A percentile compares a stretch with the other conserved stretches of the same genome.
phyloP scores from a whole-genome alignment of 495 filamentous ascomycete genomes.

The Terfezia boudieri region DNA sequence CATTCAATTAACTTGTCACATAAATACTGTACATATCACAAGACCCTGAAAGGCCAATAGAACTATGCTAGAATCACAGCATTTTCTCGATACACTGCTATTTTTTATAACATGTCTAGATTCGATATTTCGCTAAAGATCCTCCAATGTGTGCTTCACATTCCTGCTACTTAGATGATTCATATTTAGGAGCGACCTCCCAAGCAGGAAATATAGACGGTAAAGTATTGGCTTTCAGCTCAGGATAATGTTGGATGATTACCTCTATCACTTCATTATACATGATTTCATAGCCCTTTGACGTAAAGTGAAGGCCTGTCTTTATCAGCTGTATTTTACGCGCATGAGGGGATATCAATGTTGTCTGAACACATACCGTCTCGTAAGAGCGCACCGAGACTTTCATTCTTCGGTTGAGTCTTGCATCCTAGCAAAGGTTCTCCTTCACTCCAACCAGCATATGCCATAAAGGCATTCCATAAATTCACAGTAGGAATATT shows the following conservation, averaged over 20 bases:
- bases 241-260: slow-evolving; percentile 34
- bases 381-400: slow-evolving; percentile 29
- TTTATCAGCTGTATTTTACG: not conserved
- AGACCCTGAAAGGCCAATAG: too few relatives aligned
- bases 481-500: slow-evolving; percentile 49
- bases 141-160: too few relatives aligned
- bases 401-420: slow-evolving; percentile 25
- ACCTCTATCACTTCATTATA: slow-evolving; percentile 32
- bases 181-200: slow-evolving; percentile 23
- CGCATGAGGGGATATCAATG: not conserved
- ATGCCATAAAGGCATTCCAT: slow-evolving; percentile 48
- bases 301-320: slow-evolving; percentile 42
- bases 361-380: slow-evolving; percentile 30
- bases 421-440: slow-evolving; percentile 31
- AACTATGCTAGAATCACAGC: too few relatives aligned
- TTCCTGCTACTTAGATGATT: too few relatives aligned
- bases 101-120: too few relatives aligned
- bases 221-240: slow-evolving; percentile 32
- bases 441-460: slow-evolving; percentile 43
- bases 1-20: too few relatives aligned
- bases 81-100: too few relatives aligned
- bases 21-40: too few relatives aligned
- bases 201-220: slow-evolving; percentile 32
- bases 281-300: slow-evolving; percentile 35
- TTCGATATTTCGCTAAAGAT: too few relatives aligned